Evolutionary conservation across 495 filamentous ascomycete genomes (phyloP), one percentile per base, ranked within the genome.

Genomic region (Tuber magnatum): DNA sequence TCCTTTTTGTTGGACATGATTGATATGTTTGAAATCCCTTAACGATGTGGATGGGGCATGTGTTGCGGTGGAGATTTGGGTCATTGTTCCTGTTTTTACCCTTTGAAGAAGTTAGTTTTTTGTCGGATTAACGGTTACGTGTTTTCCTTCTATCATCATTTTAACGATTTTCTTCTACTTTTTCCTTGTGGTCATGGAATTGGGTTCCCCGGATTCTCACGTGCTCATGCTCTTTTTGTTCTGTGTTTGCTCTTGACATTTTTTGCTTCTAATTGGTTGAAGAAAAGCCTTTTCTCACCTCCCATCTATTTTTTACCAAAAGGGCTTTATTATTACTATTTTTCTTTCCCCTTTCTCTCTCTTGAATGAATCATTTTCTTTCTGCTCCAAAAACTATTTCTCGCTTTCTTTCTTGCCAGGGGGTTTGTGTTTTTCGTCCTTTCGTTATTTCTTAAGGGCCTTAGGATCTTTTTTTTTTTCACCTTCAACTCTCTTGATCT

Each of bases 121-220:
- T 65, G 56, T 65, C 28, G 56, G 56, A 65, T 65, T 65, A 65
- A 35, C 56, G 14, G 56, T 65, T 65, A 65, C 56, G 28, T 28
- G 56, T 65, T 35, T 65, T 65, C 56, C 28, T 65, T 65, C 56
- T 65, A 20, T 61, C 56, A 35, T 35, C 14, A 65, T 65, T 35
- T 65, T 65, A 65, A 65, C 56, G 56, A 65, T 65, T 65, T 65
- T 65, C 56, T 65, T 65, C 56, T 65, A 65, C 56, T 65, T 20
- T 65, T 65, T 65, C 56, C 16, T 65, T 65, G 56, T 65, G 56
- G 56, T 65, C 56, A 65, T 65, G 56, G 56, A 65, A 65, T 65
- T 65, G 56, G 56, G 56, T 65, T 65, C 35, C 56, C 28, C 56
- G 56, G 56, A 12, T 65, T 65, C 35, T 65, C 28, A 65, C 56